Conservation (phyloP, 345 rosid species). For the Laguncularia racemosa region DNA sequence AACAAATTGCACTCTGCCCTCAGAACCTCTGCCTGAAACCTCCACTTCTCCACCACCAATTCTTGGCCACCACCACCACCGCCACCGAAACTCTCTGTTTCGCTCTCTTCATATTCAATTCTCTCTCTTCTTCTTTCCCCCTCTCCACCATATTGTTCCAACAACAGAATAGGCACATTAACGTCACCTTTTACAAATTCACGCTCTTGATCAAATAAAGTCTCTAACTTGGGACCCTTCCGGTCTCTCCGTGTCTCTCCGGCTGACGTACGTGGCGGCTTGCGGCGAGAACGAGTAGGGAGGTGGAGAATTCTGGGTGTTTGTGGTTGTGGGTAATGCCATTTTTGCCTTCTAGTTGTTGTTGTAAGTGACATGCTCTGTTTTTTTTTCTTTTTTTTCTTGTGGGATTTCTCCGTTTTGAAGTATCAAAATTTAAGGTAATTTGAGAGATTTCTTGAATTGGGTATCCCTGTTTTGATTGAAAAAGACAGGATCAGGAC, state of each 20-base stretch:
- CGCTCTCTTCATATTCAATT: conserved; percentile 12
- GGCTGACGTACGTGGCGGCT: conserved; percentile 4
- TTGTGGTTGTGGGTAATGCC: conserved; percentile 67
- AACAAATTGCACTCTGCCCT: conserved; percentile 95
- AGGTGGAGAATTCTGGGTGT: conserved; percentile 81
- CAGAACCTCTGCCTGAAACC: conserved; percentile 96
- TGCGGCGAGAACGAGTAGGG: conserved; percentile 61
- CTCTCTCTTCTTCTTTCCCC: conserved; percentile 5
- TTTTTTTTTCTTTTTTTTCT: conserved; percentile 3
- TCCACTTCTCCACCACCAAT: conserved; percentile 56
- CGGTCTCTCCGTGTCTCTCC: conserved; percentile 21
- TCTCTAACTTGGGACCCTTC: conserved; percentile 45
- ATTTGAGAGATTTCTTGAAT: background rate
- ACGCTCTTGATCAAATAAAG: conserved; percentile 76
- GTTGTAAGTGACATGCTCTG: conserved; percentile 19
- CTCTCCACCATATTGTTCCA: conserved; percentile 13
- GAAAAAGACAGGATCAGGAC: too few species aligned
- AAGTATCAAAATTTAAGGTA: conserved; percentile 4
- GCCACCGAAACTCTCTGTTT: conserved; percentile 44
- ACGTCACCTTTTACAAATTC: conserved; percentile 31
- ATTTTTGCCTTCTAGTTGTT: conserved; percentile 51
- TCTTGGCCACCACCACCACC: conserved; percentile 19
- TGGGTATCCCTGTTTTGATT: too few species aligned
- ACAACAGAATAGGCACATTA: conserved; percentile 23
- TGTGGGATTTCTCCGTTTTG: background rate